These are phyloP conservation scores for Amoebophrya sp. DNA, from an alignment of 169 alveolate species.

Conservation along the genomic window DNA sequence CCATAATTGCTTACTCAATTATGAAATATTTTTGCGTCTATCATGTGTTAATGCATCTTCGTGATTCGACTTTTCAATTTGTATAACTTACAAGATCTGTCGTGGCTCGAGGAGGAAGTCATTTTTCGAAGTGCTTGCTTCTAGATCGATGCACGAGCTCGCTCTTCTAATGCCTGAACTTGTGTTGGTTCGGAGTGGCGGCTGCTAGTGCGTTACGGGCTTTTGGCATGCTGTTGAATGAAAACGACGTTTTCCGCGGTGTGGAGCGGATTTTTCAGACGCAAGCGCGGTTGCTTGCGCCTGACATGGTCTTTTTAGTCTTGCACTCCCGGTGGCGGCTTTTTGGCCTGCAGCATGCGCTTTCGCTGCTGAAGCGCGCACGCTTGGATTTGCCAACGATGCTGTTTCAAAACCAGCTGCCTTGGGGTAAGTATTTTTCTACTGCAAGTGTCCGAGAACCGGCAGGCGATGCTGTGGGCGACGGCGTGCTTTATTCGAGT, in stretches of 20 bases:
- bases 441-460: background rate
- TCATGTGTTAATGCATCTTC: too few species aligned
- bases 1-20: too few species aligned
- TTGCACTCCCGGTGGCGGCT: conserved; percentile 1
- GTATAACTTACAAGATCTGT: too few species aligned
- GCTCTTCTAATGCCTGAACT: background rate
- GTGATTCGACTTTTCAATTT: too few species aligned
- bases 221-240: conserved; percentile 1
- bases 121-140: too few species aligned
- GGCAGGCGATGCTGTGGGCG: background rate
- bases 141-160: too few species aligned
- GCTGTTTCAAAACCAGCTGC: background rate
- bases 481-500: background rate
- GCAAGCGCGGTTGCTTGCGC: background rate
- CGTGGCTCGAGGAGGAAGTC: too few species aligned
- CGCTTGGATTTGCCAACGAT: background rate
- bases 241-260: conserved; percentile 15
- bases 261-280: background rate
- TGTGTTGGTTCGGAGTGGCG: background rate
- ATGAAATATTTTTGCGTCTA: too few species aligned
- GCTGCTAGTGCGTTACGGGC: background rate
- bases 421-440: background rate
- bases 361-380: background rate
- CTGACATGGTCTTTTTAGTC: background rate
- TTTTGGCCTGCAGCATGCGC: background rate